Percentiles rank a stretch among this genome's conserved stretches.
Conservation (phyloP, 2,329 filamentous ascomycete genomes). For the Cladophialophora yegresii region DNA sequence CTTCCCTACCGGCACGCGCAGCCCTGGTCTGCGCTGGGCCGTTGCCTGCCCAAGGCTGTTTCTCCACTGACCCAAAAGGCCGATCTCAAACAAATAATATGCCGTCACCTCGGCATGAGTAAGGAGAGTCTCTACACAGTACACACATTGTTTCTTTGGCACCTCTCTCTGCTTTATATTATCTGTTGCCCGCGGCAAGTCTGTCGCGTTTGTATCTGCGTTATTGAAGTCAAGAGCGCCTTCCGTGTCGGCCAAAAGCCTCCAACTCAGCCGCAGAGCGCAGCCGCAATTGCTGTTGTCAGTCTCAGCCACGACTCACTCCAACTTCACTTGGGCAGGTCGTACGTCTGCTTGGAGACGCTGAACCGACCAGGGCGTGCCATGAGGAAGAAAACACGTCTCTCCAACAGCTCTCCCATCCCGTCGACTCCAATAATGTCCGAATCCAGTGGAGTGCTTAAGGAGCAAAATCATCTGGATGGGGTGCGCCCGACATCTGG, state of each 20-base stretch:
- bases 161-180: not conserved
- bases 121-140: conserved; percentile 16
- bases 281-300: conserved; percentile 1
- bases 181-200: not conserved
- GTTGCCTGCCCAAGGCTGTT: conserved; percentile 2
- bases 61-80: conserved; percentile 25
- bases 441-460: conserved; percentile 33
- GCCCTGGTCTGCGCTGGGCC: conserved; percentile 11
- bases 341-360: conserved; percentile 10
- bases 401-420: conserved; percentile 25
- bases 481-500: conserved; percentile 26
- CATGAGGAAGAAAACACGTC: conserved; percentile 31
- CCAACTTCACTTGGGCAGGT: conserved; percentile 1
- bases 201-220: not conserved
- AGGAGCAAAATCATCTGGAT: conserved; percentile 32
- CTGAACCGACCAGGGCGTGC: conserved; percentile 19
- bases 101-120: conserved; percentile 19
- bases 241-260: not conserved
- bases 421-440: conserved; percentile 31
- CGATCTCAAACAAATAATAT: conserved; percentile 33
- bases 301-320: not conserved
- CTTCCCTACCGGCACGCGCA: conserved; percentile 10
- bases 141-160: not conserved
- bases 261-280: not conserved
- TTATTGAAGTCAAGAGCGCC: not conserved